Conservation (phyloP, 108 stramenopile genomes). For the Nitzschia palea region DNA sequence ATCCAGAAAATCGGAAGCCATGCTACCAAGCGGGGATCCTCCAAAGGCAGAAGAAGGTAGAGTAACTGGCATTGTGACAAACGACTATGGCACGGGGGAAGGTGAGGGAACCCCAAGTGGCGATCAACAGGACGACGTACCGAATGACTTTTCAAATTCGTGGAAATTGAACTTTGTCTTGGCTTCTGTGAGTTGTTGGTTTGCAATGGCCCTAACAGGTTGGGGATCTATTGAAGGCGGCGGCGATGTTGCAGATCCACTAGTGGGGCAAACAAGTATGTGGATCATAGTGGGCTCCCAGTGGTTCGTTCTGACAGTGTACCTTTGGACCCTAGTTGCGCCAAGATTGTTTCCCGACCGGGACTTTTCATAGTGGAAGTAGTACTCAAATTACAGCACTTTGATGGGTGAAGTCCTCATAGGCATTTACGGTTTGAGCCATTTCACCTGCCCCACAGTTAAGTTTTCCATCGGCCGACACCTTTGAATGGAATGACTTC, state of each 20-base stretch:
- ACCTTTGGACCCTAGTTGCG: constrained; percentile 91
- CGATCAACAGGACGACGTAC: constrained; percentile 20
- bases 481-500: too few relatives aligned
- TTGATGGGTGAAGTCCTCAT: too few relatives aligned
- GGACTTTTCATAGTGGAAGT: constrained; percentile 83
- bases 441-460: too few relatives aligned
- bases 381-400: too few relatives aligned
- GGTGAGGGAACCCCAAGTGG: constrained; percentile 2
- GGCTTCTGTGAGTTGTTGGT: constrained; percentile 78
- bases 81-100: constrained; percentile 15
- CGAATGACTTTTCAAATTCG: constrained; percentile 52
- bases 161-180: constrained; percentile 92
- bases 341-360: constrained; percentile 88
- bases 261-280: constrained; percentile 81
- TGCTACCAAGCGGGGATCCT: not conserved
- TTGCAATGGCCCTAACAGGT: constrained; percentile 88
- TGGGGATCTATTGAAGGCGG: constrained; percentile 85
- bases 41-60: constrained; percentile 20
- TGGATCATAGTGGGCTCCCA: constrained; percentile 91
- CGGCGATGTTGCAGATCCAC: constrained; percentile 74
- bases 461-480: too few relatives aligned
- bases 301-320: constrained; percentile 81
- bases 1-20: not conserved
- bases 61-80: constrained; percentile 54
- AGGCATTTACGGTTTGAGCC: too few relatives aligned